A percentile compares a stretch with the other conserved stretches of the same genome.
These are phyloP conservation scores for Butyriboletus regius DNA, from an alignment of 1,284 basidiomycete genomes.

Conservation along the genomic window DNA sequence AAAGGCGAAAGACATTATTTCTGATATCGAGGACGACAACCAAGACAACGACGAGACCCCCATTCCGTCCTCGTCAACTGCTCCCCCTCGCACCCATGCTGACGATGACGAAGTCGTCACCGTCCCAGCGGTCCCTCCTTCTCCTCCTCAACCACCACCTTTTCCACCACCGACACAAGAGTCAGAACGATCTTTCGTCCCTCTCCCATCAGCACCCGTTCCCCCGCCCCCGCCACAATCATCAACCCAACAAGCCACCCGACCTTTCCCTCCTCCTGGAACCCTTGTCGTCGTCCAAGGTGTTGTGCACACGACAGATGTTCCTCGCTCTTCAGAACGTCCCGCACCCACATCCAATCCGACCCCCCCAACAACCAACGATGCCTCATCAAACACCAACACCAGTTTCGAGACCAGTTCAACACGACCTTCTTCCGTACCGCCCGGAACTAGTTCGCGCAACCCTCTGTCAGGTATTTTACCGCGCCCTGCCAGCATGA, in stretches of 20 bases:
- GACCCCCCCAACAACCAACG: constrained; percentile 3
- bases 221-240: constrained; percentile 7
- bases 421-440: constrained; percentile 29
- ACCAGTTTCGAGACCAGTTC: constrained; percentile 7
- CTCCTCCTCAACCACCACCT: constrained; percentile 9
- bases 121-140: constrained; percentile 8
- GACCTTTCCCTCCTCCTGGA: constrained; percentile 62
- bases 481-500: constrained; percentile 35
- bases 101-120: constrained; percentile 21
- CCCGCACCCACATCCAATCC: constrained; percentile 12
- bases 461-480: constrained; percentile 42
- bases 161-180: constrained; percentile 9
- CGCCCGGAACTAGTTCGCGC: constrained; percentile 25
- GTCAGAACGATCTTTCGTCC: constrained; percentile 5
- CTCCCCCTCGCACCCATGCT: constrained; percentile 1
- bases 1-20: constrained; percentile 18
- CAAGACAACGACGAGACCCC: constrained; percentile 1
- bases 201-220: constrained; percentile 6
- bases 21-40: constrained; percentile 6
- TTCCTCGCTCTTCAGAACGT: constrained; percentile 34
- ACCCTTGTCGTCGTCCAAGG: constrained; percentile 74
- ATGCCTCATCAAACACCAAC: constrained; percentile 2
- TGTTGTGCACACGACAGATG: constrained; percentile 69
- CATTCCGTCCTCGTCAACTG: constrained; percentile 21
- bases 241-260: constrained; percentile 19